Percentiles rank a stretch among this genome's conserved stretches.
These are phyloP conservation scores for Emmonsiellopsis sp. DNA, from an alignment of 2,329 filamentous ascomycete genomes.

Conservation along the genomic window DNA sequence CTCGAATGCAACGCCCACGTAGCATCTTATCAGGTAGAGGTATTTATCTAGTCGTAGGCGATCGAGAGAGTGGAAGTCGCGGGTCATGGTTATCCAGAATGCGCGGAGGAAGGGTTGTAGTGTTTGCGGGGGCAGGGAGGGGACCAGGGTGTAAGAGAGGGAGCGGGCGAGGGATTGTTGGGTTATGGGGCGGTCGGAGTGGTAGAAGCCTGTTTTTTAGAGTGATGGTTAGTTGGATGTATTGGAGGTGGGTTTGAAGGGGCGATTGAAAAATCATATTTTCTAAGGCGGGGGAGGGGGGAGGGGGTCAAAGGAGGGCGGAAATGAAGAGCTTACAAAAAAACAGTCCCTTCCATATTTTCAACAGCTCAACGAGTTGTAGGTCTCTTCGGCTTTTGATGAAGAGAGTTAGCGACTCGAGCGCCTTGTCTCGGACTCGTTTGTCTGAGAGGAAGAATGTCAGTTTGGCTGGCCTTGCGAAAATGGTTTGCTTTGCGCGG, in stretches of 20 bases:
- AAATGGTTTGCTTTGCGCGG: neutral
- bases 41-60: conserved; percentile 86
- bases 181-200: conserved; percentile 79
- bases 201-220: conserved; percentile 58
- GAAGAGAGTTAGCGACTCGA: conserved; percentile 68
- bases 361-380: conserved; percentile 61
- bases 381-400: conserved; percentile 57
- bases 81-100: conserved; percentile 62
- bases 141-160: conserved; percentile 59
- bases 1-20: conserved; percentile 61
- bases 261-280: neutral
- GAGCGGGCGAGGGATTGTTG: conserved; percentile 76
- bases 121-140: conserved; percentile 44
- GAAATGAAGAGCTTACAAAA: conserved; percentile 48
- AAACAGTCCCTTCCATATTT: conserved; percentile 92
- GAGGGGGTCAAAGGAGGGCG: conserved; percentile 71
- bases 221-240: neutral
- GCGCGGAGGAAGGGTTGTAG: conserved; percentile 45
- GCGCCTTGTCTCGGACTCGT: conserved; percentile 64
- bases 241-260: neutral
- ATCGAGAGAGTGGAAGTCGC: conserved; percentile 63
- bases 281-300: conserved; percentile 55
- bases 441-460: conserved; percentile 49
- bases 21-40: conserved; percentile 69
- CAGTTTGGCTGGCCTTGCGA: neutral